Percentiles rank a stretch among this genome's conserved stretches.
Conservation (phyloP, 495 filamentous ascomycete genomes). For the Penicillium atrosanguineum region DNA sequence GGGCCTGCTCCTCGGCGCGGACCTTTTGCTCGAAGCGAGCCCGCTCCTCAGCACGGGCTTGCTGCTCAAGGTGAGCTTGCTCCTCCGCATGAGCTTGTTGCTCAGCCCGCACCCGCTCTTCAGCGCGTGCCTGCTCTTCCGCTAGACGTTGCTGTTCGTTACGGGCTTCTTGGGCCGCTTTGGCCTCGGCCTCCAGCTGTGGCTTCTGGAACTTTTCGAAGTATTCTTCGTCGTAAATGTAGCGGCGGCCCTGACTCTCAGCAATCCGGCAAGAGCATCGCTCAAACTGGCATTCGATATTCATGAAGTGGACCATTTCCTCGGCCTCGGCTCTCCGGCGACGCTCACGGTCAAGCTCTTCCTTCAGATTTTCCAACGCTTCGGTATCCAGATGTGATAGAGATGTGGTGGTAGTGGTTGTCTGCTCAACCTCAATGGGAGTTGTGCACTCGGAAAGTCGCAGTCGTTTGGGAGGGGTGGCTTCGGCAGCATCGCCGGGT, state of each 20-base stretch:
- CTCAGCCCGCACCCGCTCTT: background rate
- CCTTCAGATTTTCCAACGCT: conserved; percentile 56
- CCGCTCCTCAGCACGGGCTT: background rate
- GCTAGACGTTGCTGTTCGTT: background rate
- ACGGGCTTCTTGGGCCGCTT: background rate
- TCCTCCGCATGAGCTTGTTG: background rate
- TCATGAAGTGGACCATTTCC: conserved; percentile 75
- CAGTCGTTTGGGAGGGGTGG: conserved; percentile 62
- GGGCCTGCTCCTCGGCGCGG: background rate
- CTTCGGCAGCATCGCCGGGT: conserved; percentile 47
- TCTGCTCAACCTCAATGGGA: conserved; percentile 47
- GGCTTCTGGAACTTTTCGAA: conserved; percentile 25
- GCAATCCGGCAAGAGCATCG: conserved; percentile 64
- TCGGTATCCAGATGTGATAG: conserved; percentile 36
- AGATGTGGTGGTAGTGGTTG: conserved; percentile 17
- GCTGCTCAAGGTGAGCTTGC: background rate
- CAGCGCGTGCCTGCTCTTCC: background rate
- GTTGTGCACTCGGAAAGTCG: conserved; percentile 51
- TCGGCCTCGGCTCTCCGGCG: conserved; percentile 63
- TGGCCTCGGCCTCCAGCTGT: conserved; percentile 17
- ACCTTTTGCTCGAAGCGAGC: background rate
- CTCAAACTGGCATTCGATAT: conserved; percentile 74
- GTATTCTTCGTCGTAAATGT: conserved; percentile 46
- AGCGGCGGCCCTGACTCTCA: conserved; percentile 46
- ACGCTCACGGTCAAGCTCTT: conserved; percentile 64